Evolutionary conservation across 2,329 filamentous ascomycete species (phyloP), one percentile per base, ranked within the genome.

Genomic region (Mycosphaerella sp.): DNA sequence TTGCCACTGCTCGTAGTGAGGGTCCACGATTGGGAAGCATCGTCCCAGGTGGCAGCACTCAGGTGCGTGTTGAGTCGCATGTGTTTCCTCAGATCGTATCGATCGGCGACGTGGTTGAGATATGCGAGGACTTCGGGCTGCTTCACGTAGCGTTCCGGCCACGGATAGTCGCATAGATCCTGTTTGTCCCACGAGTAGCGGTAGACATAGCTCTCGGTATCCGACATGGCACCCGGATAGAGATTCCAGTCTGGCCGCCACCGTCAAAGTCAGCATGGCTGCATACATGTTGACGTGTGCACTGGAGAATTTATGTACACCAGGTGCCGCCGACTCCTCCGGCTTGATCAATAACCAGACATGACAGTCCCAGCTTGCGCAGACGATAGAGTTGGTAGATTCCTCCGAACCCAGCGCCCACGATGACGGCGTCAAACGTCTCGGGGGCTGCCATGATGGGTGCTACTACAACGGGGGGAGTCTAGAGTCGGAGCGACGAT

Each of bases 71-170:
- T 48, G 52, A 64, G 48, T 14, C 41, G 51, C 62, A 57, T 59
- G 27, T 59, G 52, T 35, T 47, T 46, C 21, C 53, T 44, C 39
- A 59, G 44, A 44, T 52, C 48, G 44, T 57, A 49, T 48, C 53
- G 55, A 14, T 55, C 55, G 14, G 41, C 42, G 25, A 54, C 50
- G 46, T 59, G 57, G 27, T 52, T 53, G n/a, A 59, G 47, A 42
- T 59, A 59, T 12, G 36, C 50, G 16, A 59, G 46, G 1, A 59
- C 57, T 16, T 75, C 68, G 0, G 74, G 74, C 2, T 72, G 67
- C 55, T 73, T 69, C 0, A 70, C 71, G 53, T 76, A 74, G 8
- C 65, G 59, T 7, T 69, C 60, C 7, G 60, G 59, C 69, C 70
- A 72, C 3, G 65, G 63, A 56, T 68, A 70, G 1, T 28, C 65